phyloP scores from a whole-genome alignment of 306 rosid species.

The Gastrolobium villosum region DNA sequence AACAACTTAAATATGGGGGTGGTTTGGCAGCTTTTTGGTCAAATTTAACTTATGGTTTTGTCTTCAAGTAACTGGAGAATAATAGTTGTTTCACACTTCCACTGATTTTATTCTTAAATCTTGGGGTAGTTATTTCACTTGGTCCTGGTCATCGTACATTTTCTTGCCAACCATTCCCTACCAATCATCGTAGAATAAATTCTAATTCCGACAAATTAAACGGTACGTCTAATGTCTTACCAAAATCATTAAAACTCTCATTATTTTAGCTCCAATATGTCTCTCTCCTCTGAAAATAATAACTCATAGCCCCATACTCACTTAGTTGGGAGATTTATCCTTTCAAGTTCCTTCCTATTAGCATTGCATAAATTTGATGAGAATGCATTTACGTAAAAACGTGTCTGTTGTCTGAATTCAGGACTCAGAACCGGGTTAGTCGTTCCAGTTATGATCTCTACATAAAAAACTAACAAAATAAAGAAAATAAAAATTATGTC shows the following conservation, averaged over 20 bases:
- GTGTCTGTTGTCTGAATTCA: not conserved
- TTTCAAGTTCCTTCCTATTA: not conserved
- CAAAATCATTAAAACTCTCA: constrained; percentile 9
- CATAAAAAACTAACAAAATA: not conserved
- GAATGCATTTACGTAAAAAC: not conserved
- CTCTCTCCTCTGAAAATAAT: constrained; percentile 20
- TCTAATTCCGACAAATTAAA: constrained; percentile 11
- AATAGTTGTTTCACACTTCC: not conserved
- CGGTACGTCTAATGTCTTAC: constrained; percentile 1
- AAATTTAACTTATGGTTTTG: constrained; percentile 26
- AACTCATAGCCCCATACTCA: not conserved
- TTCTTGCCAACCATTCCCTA: constrained; percentile 30
- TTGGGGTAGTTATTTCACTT: constrained; percentile 19
- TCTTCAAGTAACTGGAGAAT: constrained; percentile 39
- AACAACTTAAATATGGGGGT: constrained; percentile 32
- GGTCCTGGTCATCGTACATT: constrained; percentile 31
- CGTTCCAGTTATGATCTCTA: not conserved
- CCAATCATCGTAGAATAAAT: constrained; percentile 31
- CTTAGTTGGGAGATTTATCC: not conserved
- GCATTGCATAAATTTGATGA: not conserved
- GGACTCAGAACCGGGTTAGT: not conserved
- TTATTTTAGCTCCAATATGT: not conserved
- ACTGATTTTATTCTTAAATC: too few relatives aligned
- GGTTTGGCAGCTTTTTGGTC: constrained; percentile 25
- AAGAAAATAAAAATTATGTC: not conserved